Conservation (phyloP, 2,329 filamentous ascomycete genomes). For the Aureobasidium lini region DNA sequence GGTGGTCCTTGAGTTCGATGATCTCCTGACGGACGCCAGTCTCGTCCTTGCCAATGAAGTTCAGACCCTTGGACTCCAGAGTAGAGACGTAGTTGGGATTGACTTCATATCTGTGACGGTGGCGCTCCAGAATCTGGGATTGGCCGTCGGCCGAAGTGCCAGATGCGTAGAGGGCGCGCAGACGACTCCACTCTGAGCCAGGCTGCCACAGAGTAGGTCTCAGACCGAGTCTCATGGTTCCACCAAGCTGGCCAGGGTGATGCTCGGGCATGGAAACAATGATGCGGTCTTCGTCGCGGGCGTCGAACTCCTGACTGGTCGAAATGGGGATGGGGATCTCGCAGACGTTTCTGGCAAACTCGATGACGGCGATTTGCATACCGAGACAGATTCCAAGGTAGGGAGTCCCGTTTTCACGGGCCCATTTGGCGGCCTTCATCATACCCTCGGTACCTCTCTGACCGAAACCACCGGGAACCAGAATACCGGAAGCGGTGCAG, state of each 20-base stretch:
- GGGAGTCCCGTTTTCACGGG: slow-evolving; percentile 69
- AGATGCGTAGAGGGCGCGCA: slow-evolving; percentile 66
- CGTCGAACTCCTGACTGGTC: slow-evolving; percentile 51
- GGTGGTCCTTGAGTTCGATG: slow-evolving; percentile 73
- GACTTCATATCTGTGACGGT: slow-evolving; percentile 85
- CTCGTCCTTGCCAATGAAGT: slow-evolving; percentile 73
- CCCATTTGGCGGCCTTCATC: slow-evolving; percentile 81
- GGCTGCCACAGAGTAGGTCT: slow-evolving; percentile 68
- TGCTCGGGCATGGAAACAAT: slow-evolving; percentile 93
- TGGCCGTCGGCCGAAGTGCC: slow-evolving; percentile 30
- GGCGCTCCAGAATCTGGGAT: slow-evolving; percentile 55
- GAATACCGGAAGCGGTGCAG: slow-evolving; percentile 38
- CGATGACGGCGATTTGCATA: slow-evolving; percentile 88
- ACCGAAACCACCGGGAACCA: slow-evolving; percentile 75
- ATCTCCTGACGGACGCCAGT: slow-evolving; percentile 75
- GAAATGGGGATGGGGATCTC: slow-evolving; percentile 48
- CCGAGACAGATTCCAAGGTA: slow-evolving; percentile 88
- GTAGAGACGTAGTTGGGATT: slow-evolving; percentile 69
- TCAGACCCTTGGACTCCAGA: slow-evolving; percentile 61
- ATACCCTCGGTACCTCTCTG: slow-evolving; percentile 79
- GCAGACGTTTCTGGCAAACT: slow-evolving; percentile 72
- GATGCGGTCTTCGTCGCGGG: slow-evolving; percentile 56
- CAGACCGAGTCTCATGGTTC: slow-evolving; percentile 78
- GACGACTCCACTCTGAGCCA: slow-evolving; percentile 67
- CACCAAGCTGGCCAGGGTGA: slow-evolving; percentile 67